Evolutionary conservation across 441 rosid genomes (phyloP), one percentile per base, ranked within the genome.

Genomic region (Erodium texanum): DNA sequence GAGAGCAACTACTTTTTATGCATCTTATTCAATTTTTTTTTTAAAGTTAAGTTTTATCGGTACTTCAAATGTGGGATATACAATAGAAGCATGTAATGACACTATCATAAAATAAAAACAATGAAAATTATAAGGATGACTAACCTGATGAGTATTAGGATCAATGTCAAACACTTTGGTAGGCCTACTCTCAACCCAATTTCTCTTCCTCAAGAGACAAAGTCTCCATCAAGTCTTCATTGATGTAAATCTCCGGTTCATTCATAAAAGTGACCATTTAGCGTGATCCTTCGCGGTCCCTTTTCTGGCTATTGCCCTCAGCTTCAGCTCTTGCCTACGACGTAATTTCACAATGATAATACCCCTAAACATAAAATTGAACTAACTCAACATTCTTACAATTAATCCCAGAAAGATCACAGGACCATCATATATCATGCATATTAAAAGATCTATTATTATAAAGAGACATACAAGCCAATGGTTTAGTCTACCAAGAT

Each of bases 201-300:
- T 82, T 3, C 70, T 77, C 68, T 88, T 93, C 96, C 18, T 88
- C 90, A 7, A 85, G 86, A 5, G 90, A 78, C 84, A 91, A 77
- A 58, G 78, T 81, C 18, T 84, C 89, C 96, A 91, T 87, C 92
- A 93, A 22, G 24, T 89, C 99, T 77, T 91, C 93, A 69, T 93
- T 91, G 67, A 91, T 91, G 19, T 81, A 80, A 14, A 93, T 91
- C 19, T 91, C 99, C 7, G 99, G 96, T 77, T 89, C 95, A 72
- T 83, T 85, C 96, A 93, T 84, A 68, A 89, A 89, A 54, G 99
- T 91, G 97, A 91, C 97, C 97, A 91, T 76, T 93, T 91, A 0
- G 99, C 97, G 45, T 93, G 97, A 86, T 93, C 99, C 76, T 91
- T 93, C 48, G 90, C 95, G 3, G 89, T 91, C 54, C 99, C 97